Evolutionary conservation across 2,329 filamentous ascomycete species (phyloP), one percentile per base, ranked within the genome.

Genomic region (Ophiostoma ulmi): DNA sequence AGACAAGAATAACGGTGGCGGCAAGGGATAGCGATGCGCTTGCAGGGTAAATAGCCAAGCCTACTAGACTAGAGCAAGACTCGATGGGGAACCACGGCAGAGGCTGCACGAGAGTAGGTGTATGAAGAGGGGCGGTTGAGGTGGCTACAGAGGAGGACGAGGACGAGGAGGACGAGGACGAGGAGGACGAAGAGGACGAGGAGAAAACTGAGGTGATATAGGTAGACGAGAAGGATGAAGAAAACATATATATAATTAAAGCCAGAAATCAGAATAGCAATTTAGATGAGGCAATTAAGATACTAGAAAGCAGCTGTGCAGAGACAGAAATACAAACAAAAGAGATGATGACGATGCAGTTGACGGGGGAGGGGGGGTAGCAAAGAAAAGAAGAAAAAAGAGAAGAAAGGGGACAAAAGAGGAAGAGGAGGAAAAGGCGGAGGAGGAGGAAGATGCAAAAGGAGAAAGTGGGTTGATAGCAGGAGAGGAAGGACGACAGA

Each of bases 341-440:
- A 69, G 68, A 67, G 48, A 73, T 70, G 70, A 72, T 72, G 69
- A 73, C 72, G 71, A 67, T 72, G 48, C 52, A 36, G 63, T 71
- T 70, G 72, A 73, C 74, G 73, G 70, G 36, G 67, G 72, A 66
- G 67, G 70, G 71, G 64, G 71, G 38, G 64, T 41, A 70, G 69
- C 22, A 36, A 22, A 68, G 55, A 48, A 65, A 61, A 69, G 61
- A 70, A 22, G 41, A 35, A 64, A 58, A 68, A 58, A 69, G 48
- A 67, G 67, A 41, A 48, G 67, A 58, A 69, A 67, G 55, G 65
- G 22, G 26, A 17, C n/a, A 48, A 55, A 66, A 52, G 22, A 39
- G 8, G 58, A 64, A 38, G 61, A 66, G 69, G 44, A 63, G 36
- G 63, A 38, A 64, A 64, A 64, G 61, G 61, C 31, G 61, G 61